A percentile compares a stretch with the other conserved stretches of the same genome.
These are phyloP conservation scores for Hyphopichia buzzinii DNA, from an alignment of 1,139 yeast genomes.

Conservation along the genomic window DNA sequence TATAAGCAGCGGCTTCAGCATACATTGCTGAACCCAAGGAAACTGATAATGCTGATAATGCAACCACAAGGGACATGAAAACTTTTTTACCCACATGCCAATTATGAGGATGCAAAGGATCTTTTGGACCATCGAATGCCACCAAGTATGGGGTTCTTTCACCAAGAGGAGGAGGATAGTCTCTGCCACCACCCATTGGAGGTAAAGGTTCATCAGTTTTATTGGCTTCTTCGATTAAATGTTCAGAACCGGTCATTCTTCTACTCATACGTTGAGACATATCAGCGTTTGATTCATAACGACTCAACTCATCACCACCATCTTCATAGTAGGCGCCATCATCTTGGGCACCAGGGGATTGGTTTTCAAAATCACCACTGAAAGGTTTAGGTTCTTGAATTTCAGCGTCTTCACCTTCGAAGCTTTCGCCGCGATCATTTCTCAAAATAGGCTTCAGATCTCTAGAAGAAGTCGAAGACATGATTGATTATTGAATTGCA, in stretches of 20 bases:
- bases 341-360: conserved; percentile 1
- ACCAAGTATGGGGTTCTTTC: conserved; percentile 52
- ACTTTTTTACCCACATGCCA: conserved; percentile 48
- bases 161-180: conserved; percentile 52
- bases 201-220: conserved; percentile 28
- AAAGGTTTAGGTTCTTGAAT: conserved; percentile 7
- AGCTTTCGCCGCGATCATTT: background rate
- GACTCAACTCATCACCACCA: conserved; percentile 8
- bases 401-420: background rate
- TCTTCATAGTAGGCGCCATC: conserved; percentile 3
- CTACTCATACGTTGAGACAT: conserved; percentile 15
- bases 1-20: conserved; percentile 45
- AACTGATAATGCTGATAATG: conserved; percentile 23
- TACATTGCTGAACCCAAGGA: conserved; percentile 66
- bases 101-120: conserved; percentile 62
- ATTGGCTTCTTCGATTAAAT: conserved; percentile 20
- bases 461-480: background rate
- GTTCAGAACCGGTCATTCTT: conserved; percentile 25
- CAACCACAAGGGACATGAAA: conserved; percentile 38
- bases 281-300: conserved; percentile 12
- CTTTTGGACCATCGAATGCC: conserved; percentile 58
- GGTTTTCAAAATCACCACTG: conserved; percentile 8
- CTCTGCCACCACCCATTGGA: conserved; percentile 56
- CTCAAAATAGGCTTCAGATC: background rate
- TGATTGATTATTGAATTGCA: background rate